Evolutionary conservation across 2,329 filamentous ascomycete genomes (phyloP), one percentile per base, ranked within the genome.

Genomic region (Cladophialophora immunda): DNA sequence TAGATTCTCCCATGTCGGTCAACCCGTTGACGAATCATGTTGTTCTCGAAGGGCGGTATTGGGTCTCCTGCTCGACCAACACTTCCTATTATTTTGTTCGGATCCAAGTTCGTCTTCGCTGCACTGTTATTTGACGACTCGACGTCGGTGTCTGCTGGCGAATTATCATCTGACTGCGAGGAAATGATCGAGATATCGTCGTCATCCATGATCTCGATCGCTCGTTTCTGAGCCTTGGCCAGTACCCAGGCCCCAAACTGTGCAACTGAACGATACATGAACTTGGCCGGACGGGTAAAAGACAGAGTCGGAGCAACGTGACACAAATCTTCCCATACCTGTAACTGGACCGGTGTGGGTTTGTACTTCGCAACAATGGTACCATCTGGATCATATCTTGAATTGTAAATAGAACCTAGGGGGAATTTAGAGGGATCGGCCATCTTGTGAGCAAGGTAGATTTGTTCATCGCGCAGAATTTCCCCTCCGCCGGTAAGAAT

Each of bases 251-350:
- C 93, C 1, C 93, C 91, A 75, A 99, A 98, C 72, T 97, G 94
- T 0, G 95, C 92, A 60, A 97, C 89, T 1, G 92, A 92, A 56
- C 94, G 87, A 77, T 93, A 98, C 93, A 98, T 97, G 80, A 91
- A 92, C 77, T 98, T 98, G 54, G 94, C 95, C 0, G 95, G 95
- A n/a, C 90, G 87, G 0, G 94, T 98, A 77, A 97, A 98, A 73
- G 92, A 97, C n/a, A 98, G 84, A 0, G 94, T 97, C 0, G 94
- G 92, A 0, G 91, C 90, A 5, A 97, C 94, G 76, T 98, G 94
- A 74, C 95, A 98, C 2, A 98, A 82, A 73, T 97, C 92, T 65
- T 98, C 94, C 94, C 94, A 98, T 1, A 98, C 90, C 76, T 98
- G 95, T 1, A 99, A 84, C 76, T 97, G 93, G 0, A 98, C 94